Percentiles rank a stretch among this genome's conserved stretches.
These are phyloP conservation scores for Lactarius evosmus DNA, from an alignment of 768 basidiomycete genomes.

Conservation along the genomic window DNA sequence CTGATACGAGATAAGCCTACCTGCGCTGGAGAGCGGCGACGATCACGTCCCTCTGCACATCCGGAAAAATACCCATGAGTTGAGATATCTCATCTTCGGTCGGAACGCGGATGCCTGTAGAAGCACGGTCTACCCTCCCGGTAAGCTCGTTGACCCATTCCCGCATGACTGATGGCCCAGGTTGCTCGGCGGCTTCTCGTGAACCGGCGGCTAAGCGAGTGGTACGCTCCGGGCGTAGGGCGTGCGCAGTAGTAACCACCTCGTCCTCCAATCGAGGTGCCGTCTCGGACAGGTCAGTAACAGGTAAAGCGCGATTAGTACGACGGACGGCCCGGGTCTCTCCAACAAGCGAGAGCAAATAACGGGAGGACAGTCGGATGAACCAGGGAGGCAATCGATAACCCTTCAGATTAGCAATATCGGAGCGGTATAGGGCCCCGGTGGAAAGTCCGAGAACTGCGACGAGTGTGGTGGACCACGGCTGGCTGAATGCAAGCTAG, in stretches of 20 bases:
- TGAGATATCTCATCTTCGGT: constrained; percentile 73
- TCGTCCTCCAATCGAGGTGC: constrained; percentile 47
- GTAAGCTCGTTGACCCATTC: constrained; percentile 82
- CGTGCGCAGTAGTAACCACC: constrained; percentile 58
- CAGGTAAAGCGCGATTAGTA: constrained; percentile 20
- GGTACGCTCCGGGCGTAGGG: constrained; percentile 30
- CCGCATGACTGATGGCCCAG: constrained; percentile 52
- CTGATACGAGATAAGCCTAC: constrained; percentile 42
- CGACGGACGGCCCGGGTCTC: constrained; percentile 67
- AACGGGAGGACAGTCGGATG: constrained; percentile 52
- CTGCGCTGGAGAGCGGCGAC: constrained; percentile 79
- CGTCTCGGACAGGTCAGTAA: constrained; percentile 7
- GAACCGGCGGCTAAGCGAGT: constrained; percentile 25
- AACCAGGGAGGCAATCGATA: constrained; percentile 70
- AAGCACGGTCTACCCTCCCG: constrained; percentile 53
- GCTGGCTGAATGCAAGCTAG: constrained; percentile 65
- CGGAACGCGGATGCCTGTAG: constrained; percentile 62
- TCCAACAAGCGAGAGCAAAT: constrained; percentile 66
- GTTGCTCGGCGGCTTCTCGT: constrained; percentile 9
- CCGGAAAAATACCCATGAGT: constrained; percentile 80
- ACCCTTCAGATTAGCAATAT: constrained; percentile 70
- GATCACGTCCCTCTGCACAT: constrained; percentile 66
- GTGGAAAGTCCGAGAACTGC: constrained; percentile 62
- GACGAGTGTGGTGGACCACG: constrained; percentile 62
- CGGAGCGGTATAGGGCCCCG: constrained; percentile 81